Evolutionary conservation across 805 yeast genomes (phyloP).

Genomic region (Ogataea sp.): DNA sequence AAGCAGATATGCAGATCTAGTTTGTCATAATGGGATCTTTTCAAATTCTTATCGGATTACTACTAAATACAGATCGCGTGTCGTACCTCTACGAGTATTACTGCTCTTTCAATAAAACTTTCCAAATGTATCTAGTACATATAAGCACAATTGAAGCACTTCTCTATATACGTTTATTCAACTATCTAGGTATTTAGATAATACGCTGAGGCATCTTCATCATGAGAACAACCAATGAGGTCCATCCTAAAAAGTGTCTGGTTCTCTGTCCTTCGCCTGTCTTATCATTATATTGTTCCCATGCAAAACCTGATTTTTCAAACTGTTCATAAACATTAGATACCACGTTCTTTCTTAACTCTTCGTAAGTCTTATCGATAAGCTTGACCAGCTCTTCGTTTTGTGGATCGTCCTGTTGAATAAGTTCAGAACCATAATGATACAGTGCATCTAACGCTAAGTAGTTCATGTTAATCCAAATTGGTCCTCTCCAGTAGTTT

Average conservation of each 20-base stretch:
- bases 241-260: conserved; percentile 92
- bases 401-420: conserved; percentile 17
- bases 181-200: background rate
- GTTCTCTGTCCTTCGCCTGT: conserved; percentile 77
- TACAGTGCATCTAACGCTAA: conserved; percentile 63
- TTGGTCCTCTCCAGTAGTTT: conserved; percentile 92
- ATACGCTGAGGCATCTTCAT: conserved; percentile 67
- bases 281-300: conserved; percentile 82
- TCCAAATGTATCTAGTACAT: no score
- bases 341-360: conserved; percentile 61
- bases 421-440: conserved; percentile 37
- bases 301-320: conserved; percentile 69
- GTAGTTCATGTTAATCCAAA: conserved; percentile 91
- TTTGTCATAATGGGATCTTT: no score
- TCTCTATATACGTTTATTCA: no score
- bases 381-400: conserved; percentile 24
- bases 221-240: conserved; percentile 70
- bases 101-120: no score
- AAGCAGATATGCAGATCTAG: no score
- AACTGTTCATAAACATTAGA: conserved; percentile 63
- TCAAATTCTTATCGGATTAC: no score
- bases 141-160: no score
- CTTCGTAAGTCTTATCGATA: conserved; percentile 43
- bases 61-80: no score
- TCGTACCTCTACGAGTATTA: no score